Percentiles rank a stretch among this genome's conserved stretches.
phyloP scores from a whole-genome alignment of 441 rosid genomes.

The Euphorbia schlechtendalii region DNA sequence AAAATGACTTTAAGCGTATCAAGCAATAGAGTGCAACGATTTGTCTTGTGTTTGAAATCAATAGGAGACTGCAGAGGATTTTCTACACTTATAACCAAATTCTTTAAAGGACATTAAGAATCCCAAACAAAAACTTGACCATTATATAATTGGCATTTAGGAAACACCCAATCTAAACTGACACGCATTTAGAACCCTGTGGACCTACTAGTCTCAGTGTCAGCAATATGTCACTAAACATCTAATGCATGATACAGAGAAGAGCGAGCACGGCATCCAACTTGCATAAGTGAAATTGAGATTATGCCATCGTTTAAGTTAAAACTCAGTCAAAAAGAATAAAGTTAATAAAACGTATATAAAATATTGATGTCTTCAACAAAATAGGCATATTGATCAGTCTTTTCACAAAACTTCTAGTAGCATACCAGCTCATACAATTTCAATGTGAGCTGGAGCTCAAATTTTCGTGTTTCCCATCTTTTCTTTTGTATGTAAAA shows the following conservation, averaged over 20 bases:
- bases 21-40: neutral
- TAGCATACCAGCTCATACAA: neutral
- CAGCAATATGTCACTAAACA: neutral
- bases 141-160: neutral
- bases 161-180: neutral
- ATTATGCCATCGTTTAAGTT: neutral
- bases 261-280: neutral
- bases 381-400: neutral
- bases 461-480: neutral
- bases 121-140: neutral
- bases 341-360: conserved; percentile 1
- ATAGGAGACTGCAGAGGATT: neutral
- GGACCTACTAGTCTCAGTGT: neutral
- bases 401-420: neutral
- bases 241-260: neutral
- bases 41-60: neutral
- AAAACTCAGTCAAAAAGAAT: no score
- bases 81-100: neutral
- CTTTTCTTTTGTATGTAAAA: neutral
- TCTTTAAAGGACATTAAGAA: no score
- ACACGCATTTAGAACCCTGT: neutral
- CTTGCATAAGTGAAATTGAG: neutral
- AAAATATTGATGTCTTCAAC: neutral
- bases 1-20: neutral
- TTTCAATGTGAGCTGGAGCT: neutral